Base-by-base conservation (phyloP, 768 basidiomycete species). In the Leccinellum luteum region DNA sequence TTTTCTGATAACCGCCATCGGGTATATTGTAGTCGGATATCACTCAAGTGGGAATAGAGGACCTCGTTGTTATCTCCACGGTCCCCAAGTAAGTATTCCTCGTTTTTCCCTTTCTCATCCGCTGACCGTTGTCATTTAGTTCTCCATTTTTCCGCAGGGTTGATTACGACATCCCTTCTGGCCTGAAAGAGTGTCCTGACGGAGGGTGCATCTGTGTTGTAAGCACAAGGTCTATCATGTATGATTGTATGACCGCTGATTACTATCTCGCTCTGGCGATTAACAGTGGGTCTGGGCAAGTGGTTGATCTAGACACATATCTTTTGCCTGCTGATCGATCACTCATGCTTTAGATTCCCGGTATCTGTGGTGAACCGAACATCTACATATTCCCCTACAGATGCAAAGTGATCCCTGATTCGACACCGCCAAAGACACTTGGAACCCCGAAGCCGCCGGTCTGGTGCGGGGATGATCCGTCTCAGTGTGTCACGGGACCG, bases 281-380 rank as follows among this genome's bases (percentile, higher is more conserved):
- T 19, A 14, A 57, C 45, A 65, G 64, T 58, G 6, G 7, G 0
- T 0, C 13, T 64, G 64, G 64, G 64, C 64, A 25, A 60, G 61
- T 6, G 2, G 30, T 28, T 25, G 17, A 23, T n/a, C 14, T 34
- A 9, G 1, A n/a, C 17, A 8, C 14, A 1, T 3, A 6, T n/a
- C 1, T 19, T 25, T 15, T 4, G 2, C 3, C 21, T 17, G 8
- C 38, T 64, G 27, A 62, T 27, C 1, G 6, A 17, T 25, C 15
- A 2, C 43, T 25, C 23, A 32, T 25, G 8, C 21, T 32, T n/a
- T 44, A 66, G 65, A 2, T 55, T 38, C 32, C 65, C 4, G 1
- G 30, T 9, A 9, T 7, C 1, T 66, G 62, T 21, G 65, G 65
- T 12, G 2, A 54, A 14, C 32, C 19, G 4, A 67, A 66, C 49